Evolutionary conservation across 2,329 filamentous ascomycete species (phyloP).

Genomic region (Aspergillus costaricaensis): DNA sequence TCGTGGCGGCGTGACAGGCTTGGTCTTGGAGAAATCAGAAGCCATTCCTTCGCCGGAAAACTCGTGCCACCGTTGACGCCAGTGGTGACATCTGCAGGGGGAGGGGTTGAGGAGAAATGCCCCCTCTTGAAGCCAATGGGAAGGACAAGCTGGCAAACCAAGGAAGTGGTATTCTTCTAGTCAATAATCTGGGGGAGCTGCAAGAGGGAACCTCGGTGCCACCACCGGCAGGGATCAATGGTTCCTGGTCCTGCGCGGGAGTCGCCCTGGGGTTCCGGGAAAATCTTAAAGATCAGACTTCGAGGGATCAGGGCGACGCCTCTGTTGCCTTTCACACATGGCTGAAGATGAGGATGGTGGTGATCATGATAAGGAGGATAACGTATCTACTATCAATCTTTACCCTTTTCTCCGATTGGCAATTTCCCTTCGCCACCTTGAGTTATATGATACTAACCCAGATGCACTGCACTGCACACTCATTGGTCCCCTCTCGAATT

Average conservation of each 20-base stretch:
- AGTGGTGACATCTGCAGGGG: background rate
- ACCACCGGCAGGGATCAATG: background rate
- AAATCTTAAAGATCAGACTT: background rate
- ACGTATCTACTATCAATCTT: too few relatives aligned
- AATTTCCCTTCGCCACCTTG: too few relatives aligned
- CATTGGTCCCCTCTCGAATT: too few relatives aligned
- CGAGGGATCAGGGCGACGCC: background rate
- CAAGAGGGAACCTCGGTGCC: background rate
- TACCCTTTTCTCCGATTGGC: too few relatives aligned
- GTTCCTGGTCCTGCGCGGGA: background rate
- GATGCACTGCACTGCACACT: too few relatives aligned
- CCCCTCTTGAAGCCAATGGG: background rate
- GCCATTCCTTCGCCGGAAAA: background rate
- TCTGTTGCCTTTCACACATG: background rate
- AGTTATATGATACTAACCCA: too few relatives aligned
- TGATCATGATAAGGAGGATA: too few relatives aligned
- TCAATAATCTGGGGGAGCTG: background rate
- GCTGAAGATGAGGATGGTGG: background rate
- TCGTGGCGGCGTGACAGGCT: background rate
- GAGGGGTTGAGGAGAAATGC: background rate
- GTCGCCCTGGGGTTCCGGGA: background rate
- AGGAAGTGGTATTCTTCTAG: too few relatives aligned
- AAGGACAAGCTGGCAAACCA: background rate
- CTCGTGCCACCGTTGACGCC: background rate
- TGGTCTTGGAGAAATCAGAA: too few relatives aligned